Conservation (phyloP, 495 filamentous ascomycete genomes). For the Umbilicaria muhlenbergii region DNA sequence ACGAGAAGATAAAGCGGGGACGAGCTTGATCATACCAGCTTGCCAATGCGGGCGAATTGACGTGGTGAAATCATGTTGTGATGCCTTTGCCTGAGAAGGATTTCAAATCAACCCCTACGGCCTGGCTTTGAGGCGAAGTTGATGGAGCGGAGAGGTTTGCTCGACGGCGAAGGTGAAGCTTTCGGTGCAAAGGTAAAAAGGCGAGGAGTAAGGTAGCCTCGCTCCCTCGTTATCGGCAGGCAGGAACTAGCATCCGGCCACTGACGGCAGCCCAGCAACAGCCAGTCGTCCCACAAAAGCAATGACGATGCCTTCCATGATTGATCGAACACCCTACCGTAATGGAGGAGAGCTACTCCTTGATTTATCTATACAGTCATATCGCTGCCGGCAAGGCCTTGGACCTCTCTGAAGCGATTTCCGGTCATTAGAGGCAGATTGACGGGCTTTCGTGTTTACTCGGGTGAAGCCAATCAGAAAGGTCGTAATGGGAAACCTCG, state of each 20-base stretch:
- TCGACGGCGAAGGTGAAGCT: constrained; percentile 25
- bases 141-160: neutral
- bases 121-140: neutral
- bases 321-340: neutral
- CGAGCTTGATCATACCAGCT: constrained; percentile 31
- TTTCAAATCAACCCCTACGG: neutral
- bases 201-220: no score
- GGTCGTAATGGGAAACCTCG: no score
- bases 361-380: no score
- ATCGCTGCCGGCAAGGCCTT: no score
- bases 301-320: neutral
- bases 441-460: no score
- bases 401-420: no score
- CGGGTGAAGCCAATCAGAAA: no score
- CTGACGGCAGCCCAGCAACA: neutral
- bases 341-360: no score
- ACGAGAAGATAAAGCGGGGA: constrained; percentile 1
- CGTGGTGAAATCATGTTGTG: constrained; percentile 38
- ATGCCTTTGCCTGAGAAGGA: neutral
- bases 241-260: neutral
- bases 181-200: neutral
- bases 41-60: constrained; percentile 38
- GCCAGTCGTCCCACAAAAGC: neutral
- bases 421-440: no score
- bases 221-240: neutral